Base-by-base conservation (phyloP, 2,329 filamentous ascomycete species). In the Periconia sp. region DNA sequence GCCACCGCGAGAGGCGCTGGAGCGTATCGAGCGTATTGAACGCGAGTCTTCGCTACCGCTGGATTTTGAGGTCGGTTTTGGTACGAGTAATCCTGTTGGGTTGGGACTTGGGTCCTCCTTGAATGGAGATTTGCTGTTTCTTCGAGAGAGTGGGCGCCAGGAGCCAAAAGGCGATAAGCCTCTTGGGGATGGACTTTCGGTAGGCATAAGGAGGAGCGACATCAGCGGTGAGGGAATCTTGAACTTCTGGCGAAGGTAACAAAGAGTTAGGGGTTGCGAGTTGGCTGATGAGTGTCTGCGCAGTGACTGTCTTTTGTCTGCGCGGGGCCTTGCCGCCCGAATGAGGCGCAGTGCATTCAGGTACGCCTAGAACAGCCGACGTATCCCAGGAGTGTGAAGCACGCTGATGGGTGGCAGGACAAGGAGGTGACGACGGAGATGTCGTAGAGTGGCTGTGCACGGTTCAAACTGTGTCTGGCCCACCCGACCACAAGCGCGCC, bases 41-140 rank as follows among this genome's bases (percentile, higher is more conserved):
- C 51, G 54, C 9, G 63, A 61, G 12, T 52, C 53, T 25, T 60
- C 58, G 46, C 60, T 65, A 22, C 52, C 63, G 40, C 50, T 62
- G 10, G 59, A 61, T 49, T 36, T 46, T 19, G 52, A 41, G 12
- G 49, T 49, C 25, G 47, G 34, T 24, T 44, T 51, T 29, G 57
- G 57, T 6, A 54, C 48, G 7, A 60, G 36, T 2, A 52, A 45
- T 26, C 52, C 53, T 31, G 45, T 44, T 15, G 59, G 48, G 29
- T 54, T 41, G 11, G 54, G 50, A 19, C 51, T 46, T 38, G 46
- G 36, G 9, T 49, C 47, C 25, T 52, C 31, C 12, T 10, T 12
- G 4, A 15, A 21, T 16, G 37, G 30, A 11, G 46, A 26, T 35
- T 30, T 44, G 41, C 37, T 44, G 30, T 34, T 37, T 37, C 34